Percentiles rank a stretch among this genome's conserved stretches.
These are phyloP conservation scores for Apostasia ramifera DNA, from an alignment of 106 monocot genomes.

Conservation along the genomic window DNA sequence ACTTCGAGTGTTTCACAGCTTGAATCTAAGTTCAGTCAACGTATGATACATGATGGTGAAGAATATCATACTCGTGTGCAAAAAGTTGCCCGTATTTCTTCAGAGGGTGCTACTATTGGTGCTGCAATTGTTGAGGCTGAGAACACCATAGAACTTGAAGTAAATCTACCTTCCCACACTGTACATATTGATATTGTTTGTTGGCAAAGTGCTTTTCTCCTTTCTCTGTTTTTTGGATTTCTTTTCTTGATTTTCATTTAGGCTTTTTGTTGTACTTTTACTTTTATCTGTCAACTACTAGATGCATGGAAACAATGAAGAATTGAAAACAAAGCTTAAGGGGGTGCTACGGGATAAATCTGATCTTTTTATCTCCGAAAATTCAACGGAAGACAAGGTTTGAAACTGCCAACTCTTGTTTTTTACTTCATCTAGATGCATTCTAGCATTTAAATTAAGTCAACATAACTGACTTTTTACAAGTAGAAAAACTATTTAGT, in stretches of 20 bases:
- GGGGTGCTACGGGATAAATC: slow-evolving; percentile 77
- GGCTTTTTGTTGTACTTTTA: slow-evolving; percentile 1
- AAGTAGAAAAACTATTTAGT: too few relatives aligned
- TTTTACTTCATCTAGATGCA: too few relatives aligned
- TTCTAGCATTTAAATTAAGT: too few relatives aligned
- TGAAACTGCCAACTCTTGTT: background rate
- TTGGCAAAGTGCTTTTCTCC: background rate
- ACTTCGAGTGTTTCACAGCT: slow-evolving; percentile 30
- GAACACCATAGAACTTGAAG: slow-evolving; percentile 69
- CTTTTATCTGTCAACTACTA: slow-evolving; percentile 14
- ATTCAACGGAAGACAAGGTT: slow-evolving; percentile 93
- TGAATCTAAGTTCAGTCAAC: slow-evolving; percentile 11
- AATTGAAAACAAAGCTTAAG: slow-evolving; percentile 87
- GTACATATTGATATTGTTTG: too few relatives aligned
- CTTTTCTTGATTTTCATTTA: slow-evolving; percentile 4
- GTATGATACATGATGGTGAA: background rate
- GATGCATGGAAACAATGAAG: slow-evolving; percentile 78
- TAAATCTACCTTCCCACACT: slow-evolving; percentile 16
- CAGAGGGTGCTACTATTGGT: slow-evolving; percentile 53
- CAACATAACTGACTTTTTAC: too few relatives aligned
- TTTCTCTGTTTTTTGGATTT: background rate
- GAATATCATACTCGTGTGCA: slow-evolving; percentile 14
- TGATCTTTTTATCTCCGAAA: slow-evolving; percentile 83
- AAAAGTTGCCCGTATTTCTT: slow-evolving; percentile 56
- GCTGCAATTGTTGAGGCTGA: slow-evolving; percentile 96